Evolutionary conservation across 306 rosid species (phyloP), one percentile per base, ranked within the genome.

Genomic region (Lathyrus tuberosus): DNA sequence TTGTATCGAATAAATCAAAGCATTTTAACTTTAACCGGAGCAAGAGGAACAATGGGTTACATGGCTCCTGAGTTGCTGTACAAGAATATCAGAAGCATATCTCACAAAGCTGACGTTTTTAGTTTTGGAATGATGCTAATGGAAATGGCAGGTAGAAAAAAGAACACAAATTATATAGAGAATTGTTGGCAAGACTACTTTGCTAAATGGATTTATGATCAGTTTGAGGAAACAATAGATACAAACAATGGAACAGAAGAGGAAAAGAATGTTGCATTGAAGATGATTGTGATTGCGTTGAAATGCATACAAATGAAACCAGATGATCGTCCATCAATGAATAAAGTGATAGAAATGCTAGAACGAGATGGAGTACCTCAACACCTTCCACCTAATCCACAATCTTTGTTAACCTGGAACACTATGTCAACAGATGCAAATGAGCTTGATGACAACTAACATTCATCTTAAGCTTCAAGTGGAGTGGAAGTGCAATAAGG

Each of bases 41-140:
- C 67, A 12, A 76, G 70, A 15, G 80, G 75, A 12, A 76, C 75
- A 8, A 10, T 49, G 13, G 80, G 75, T 2, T 76, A 76, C 57
- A 67, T 76, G 24, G 79, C 79, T 4, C 80, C 75, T 0, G 69
- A 76, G 31, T 58, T 76, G 3, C 62, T 44, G 18, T 69, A 64
- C 10, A 61, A 60, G 51, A 72, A 72, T 41, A 47, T 72, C 6
- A 62, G 76, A 10, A 61, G 33, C 33, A 47, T 72, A 3, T 72
- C 76, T 1, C 62, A 37, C 10, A 61, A 72, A 12, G 62, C 69
- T 33, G 69, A 72, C 5, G 62, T 72, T 18, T 72, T 47, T 48
- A 72, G 76, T 20, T 72, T 6, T 62, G 76, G 76, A 3, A 76
- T 76, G 70, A 2, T 65, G 40, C 51, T 74, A 6, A 61, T 72